These are phyloP conservation scores for Linderniella brevidens DNA, from an alignment of 257 asterid genomes.

Conservation along the genomic window DNA sequence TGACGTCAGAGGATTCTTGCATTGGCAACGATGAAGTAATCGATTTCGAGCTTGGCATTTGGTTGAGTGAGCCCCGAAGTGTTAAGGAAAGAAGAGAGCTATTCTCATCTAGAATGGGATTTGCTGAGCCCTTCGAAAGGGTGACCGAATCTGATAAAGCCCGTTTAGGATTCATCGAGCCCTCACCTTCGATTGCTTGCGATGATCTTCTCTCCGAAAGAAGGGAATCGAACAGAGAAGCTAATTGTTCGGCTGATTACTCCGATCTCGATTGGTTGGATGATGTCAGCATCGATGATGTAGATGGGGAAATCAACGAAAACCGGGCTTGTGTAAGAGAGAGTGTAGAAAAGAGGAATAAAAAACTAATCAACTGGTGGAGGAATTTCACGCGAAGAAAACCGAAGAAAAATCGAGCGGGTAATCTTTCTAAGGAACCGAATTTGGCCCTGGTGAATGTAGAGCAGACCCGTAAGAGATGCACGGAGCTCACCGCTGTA, in stretches of 20 bases:
- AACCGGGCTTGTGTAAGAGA: conserved; percentile 5
- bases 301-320: conserved; percentile 10
- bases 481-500: conserved; percentile 35
- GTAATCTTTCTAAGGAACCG: conserved; percentile 8
- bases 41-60: conserved; percentile 14
- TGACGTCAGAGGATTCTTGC: conserved; percentile 21
- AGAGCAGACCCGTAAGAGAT: conserved; percentile 26
- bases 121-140: conserved; percentile 14
- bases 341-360: conserved; percentile 11
- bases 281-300: conserved; percentile 11
- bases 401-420: conserved; percentile 15
- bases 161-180: conserved; percentile 12
- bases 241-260: conserved; percentile 29
- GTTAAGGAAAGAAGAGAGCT: conserved; percentile 34
- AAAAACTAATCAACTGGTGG: conserved; percentile 39
- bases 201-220: conserved; percentile 17
- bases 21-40: conserved; percentile 12
- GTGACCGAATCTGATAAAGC: conserved; percentile 9
- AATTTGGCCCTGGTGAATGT: conserved; percentile 16
- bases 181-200: conserved; percentile 5
- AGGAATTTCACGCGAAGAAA: conserved; percentile 16
- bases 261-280: conserved; percentile 21
- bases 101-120: conserved; percentile 35
- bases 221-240: conserved; percentile 32
- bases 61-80: conserved; percentile 54